A percentile compares a stretch with the other conserved stretches of the same genome.
Evolutionary conservation across 495 filamentous ascomycete genomes (phyloP).

Genomic region (Acidomyces sp.): DNA sequence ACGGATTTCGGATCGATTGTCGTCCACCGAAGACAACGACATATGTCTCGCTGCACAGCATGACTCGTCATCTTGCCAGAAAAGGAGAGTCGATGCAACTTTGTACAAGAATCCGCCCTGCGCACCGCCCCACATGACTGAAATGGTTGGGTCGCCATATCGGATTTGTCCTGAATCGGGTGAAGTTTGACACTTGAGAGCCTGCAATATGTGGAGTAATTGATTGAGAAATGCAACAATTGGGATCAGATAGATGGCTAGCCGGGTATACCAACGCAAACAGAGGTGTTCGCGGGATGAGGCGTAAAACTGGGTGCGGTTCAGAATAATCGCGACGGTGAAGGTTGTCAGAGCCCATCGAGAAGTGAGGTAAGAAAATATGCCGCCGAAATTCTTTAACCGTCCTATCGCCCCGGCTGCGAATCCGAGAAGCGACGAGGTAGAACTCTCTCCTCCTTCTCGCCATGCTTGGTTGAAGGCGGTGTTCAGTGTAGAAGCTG

Average conservation of each 20-base stretch:
- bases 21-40: constrained; percentile 31
- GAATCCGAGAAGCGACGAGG: constrained; percentile 9
- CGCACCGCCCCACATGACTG: constrained; percentile 63
- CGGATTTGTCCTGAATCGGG: constrained; percentile 58
- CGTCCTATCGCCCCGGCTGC: constrained; percentile 3
- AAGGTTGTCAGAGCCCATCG: constrained; percentile 87
- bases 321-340: constrained; percentile 72
- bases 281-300: constrained; percentile 65
- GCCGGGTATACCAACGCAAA: constrained; percentile 56
- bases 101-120: constrained; percentile 55
- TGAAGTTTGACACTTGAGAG: constrained; percentile 85
- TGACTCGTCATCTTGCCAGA: constrained; percentile 52
- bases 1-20: constrained; percentile 29
- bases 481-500: constrained; percentile 24
- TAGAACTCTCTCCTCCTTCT: constrained; percentile 8
- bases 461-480: constrained; percentile 10
- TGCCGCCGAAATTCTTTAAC: constrained; percentile 50
- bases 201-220: constrained; percentile 56
- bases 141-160: constrained; percentile 53
- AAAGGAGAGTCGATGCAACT: constrained; percentile 51
- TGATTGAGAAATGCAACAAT: constrained; percentile 63
- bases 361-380: constrained; percentile 85
- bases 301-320: constrained; percentile 86
- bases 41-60: constrained; percentile 65
- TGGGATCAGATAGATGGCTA: constrained; percentile 59